Conservation (phyloP, 441 rosid genomes). For the Raphanus hybrid region DNA sequence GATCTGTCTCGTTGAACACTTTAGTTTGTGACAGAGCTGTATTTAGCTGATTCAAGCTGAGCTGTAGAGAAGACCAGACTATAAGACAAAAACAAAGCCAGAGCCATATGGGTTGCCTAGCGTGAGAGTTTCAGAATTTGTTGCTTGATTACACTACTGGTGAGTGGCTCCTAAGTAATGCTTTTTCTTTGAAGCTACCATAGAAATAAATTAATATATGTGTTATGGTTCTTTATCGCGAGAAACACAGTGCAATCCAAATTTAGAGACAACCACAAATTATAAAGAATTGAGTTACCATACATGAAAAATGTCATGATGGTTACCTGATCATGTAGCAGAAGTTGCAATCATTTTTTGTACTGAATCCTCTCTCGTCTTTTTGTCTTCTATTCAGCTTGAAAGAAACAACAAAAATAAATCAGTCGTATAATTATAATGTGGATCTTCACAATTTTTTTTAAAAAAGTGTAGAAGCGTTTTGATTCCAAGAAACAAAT, state of each 20-base stretch:
- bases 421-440: too few species aligned
- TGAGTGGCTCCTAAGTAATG: not conserved
- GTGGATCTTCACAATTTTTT: too few species aligned
- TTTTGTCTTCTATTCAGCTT: too few species aligned
- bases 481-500: too few species aligned
- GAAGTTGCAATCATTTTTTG: not conserved
- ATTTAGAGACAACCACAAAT: not conserved
- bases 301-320: not conserved
- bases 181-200: not conserved
- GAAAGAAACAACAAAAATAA: too few species aligned
- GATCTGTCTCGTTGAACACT: not conserved
- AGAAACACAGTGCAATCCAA: not conserved
- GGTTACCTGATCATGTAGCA: too few species aligned
- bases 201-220: not conserved
- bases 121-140: not conserved
- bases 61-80: not conserved
- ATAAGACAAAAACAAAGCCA: not conserved
- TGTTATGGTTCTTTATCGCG: not conserved
- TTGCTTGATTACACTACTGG: not conserved
- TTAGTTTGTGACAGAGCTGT: not conserved
- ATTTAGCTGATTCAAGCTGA: too few species aligned
- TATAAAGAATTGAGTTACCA: not conserved
- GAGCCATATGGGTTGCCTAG: not conserved
- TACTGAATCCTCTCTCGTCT: too few species aligned
- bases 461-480: too few species aligned